A percentile compares a stretch with the other conserved stretches of the same genome.
phyloP scores from a whole-genome alignment of 1,139 yeast genomes.

The Scheffersomyces titani region DNA sequence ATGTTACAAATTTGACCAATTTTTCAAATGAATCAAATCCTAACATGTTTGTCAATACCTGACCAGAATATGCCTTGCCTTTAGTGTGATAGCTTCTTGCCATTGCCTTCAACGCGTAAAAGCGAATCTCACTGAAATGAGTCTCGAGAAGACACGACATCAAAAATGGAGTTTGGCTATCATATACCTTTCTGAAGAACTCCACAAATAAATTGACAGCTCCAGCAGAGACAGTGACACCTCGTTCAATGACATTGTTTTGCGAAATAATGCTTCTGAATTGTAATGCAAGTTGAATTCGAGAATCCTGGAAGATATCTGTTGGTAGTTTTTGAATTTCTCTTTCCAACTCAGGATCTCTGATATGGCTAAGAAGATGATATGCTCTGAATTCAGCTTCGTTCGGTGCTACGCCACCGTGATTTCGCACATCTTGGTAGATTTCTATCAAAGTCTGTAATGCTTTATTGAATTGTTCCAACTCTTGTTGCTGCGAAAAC shows the following conservation, averaged over 20 bases:
- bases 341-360: slow-evolving; percentile 84
- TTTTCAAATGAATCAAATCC: slow-evolving; percentile 67
- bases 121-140: slow-evolving; percentile 77
- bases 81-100: slow-evolving; percentile 69
- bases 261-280: slow-evolving; percentile 68
- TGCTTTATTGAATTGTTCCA: slow-evolving; percentile 92
- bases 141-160: slow-evolving; percentile 77
- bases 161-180: slow-evolving; percentile 61
- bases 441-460: slow-evolving; percentile 87
- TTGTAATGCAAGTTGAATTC: slow-evolving; percentile 72
- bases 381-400: slow-evolving; percentile 96
- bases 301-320: slow-evolving; percentile 50
- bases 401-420: slow-evolving; percentile 70
- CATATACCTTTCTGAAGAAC: slow-evolving; percentile 60
- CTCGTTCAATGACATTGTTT: slow-evolving; percentile 62
- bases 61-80: slow-evolving; percentile 62
- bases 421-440: slow-evolving; percentile 75
- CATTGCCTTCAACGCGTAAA: slow-evolving; percentile 72
- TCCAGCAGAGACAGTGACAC: slow-evolving; percentile 57
- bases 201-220: slow-evolving; percentile 61
- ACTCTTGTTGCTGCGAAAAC: slow-evolving; percentile 90
- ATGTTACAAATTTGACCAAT: slow-evolving; percentile 55
- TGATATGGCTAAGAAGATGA: slow-evolving; percentile 72
- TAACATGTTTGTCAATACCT: slow-evolving; percentile 49
- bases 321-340: slow-evolving; percentile 71